These are phyloP conservation scores for Endothia cerciana DNA, from an alignment of 2,329 filamentous ascomycete genomes.

Conservation along the genomic window DNA sequence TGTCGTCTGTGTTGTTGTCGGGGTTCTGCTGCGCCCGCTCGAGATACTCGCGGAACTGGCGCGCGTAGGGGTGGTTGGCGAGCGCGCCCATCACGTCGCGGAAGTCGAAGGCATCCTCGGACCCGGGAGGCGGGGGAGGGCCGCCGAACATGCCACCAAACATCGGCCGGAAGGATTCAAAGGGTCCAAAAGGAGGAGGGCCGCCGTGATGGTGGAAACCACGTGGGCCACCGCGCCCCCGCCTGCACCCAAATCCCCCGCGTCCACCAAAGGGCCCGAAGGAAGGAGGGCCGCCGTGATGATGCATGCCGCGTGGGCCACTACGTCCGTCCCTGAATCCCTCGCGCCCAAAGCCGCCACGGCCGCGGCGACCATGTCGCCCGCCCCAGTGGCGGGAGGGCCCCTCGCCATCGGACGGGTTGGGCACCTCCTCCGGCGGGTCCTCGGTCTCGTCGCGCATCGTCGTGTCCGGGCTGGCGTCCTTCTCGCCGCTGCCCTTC, in stretches of 20 bases:
- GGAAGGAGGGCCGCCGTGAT: slow-evolving; percentile 32
- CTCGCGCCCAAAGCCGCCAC: slow-evolving; percentile 33
- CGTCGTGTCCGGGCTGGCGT: slow-evolving; percentile 40
- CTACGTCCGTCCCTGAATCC: slow-evolving; percentile 32
- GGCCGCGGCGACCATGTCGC: slow-evolving; percentile 30
- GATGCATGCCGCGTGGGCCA: slow-evolving; percentile 27
- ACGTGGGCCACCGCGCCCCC: slow-evolving; percentile 19
- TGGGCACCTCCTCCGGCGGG: slow-evolving; percentile 33
- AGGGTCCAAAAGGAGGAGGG: slow-evolving; percentile 20
- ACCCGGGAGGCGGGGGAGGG: slow-evolving; percentile 31
- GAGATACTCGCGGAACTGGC: slow-evolving; percentile 45
- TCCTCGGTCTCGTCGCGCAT: slow-evolving; percentile 40
- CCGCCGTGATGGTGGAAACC: slow-evolving; percentile 29
- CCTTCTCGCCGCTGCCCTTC: slow-evolving; percentile 29
- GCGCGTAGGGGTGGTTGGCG: slow-evolving; percentile 47
- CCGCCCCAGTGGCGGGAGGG: slow-evolving; percentile 10
- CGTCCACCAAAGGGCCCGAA: slow-evolving; percentile 24
- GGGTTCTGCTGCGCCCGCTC: slow-evolving; percentile 35
- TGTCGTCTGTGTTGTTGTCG: slow-evolving; percentile 24
- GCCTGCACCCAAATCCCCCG: background rate
- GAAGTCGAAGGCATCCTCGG: slow-evolving; percentile 41
- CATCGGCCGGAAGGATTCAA: slow-evolving; percentile 27
- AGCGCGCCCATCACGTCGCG: slow-evolving; percentile 45
- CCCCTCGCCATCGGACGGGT: background rate
- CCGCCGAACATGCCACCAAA: slow-evolving; percentile 31